Conservation (phyloP, 352 stramenopile genomes). For the Globisporangium orthogonon region DNA sequence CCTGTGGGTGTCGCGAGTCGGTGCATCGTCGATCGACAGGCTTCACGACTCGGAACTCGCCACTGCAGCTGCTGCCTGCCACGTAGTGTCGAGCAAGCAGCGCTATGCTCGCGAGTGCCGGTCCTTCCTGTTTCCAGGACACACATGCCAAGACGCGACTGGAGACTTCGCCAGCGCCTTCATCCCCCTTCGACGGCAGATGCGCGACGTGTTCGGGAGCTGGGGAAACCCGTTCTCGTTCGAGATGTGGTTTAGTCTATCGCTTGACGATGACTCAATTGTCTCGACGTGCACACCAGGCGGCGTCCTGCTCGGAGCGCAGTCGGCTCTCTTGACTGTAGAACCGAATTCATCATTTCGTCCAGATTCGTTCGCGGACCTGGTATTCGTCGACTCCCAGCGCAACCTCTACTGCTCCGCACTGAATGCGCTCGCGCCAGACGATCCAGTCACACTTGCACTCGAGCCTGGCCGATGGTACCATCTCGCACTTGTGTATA, state of each 20-base stretch:
- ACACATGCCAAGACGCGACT: neutral
- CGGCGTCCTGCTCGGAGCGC: slow-evolving; percentile 4
- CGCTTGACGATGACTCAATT: slow-evolving; percentile 3
- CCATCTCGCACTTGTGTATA: slow-evolving; percentile 26
- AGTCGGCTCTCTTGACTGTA: neutral
- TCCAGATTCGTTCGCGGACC: slow-evolving; percentile 9
- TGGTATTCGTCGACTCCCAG: slow-evolving; percentile 15
- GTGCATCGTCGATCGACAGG: neutral
- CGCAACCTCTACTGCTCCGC: slow-evolving; percentile 17
- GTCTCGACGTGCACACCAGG: neutral
- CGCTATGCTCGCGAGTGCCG: neutral
- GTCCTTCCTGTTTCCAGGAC: slow-evolving; percentile 4
- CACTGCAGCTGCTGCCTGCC: neutral
- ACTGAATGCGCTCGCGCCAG: neutral
- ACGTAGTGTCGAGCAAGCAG: neutral
- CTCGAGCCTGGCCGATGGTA: slow-evolving; percentile 26
- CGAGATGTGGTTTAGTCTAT: slow-evolving; percentile 20
- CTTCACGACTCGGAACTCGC: neutral
- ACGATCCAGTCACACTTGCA: neutral
- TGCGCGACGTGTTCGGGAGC: slow-evolving; percentile 11
- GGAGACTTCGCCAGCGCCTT: neutral
- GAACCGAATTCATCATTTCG: neutral
- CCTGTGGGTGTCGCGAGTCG: slow-evolving; percentile 1
- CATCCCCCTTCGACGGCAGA: slow-evolving; percentile 3
- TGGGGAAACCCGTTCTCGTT: slow-evolving; percentile 12